Conservation (phyloP, 495 filamentous ascomycete species). For the Penicillium parvum region DNA sequence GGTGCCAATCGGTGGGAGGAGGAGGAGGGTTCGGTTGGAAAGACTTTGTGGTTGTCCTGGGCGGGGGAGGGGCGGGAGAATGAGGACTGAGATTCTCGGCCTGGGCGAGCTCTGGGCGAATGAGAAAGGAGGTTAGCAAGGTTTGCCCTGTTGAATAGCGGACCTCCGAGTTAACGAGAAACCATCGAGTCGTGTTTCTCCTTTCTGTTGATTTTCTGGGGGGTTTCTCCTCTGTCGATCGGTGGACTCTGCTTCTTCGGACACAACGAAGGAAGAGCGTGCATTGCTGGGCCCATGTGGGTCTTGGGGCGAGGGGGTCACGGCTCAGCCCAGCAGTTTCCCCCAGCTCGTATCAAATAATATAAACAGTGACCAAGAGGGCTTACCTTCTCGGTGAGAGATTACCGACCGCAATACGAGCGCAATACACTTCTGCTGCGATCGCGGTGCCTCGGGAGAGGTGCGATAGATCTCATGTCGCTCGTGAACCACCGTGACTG, state of each 20-base stretch:
- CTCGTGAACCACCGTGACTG: conserved; percentile 49
- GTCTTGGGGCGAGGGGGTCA: too few species aligned
- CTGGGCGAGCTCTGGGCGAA: conserved; percentile 16
- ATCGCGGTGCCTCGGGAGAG: conserved; percentile 64
- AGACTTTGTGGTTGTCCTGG: conserved; percentile 22
- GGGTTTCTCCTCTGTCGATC: conserved; percentile 20
- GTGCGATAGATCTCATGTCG: conserved; percentile 69
- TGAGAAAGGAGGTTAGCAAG: background rate
- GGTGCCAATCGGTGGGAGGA: conserved; percentile 33
- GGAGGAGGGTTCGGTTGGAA: conserved; percentile 23
- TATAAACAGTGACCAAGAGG: background rate
- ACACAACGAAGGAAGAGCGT: conserved; percentile 21
- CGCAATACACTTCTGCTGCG: conserved; percentile 72
- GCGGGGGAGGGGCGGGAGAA: conserved; percentile 14
- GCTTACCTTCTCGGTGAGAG: conserved; percentile 59
- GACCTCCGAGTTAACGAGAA: conserved; percentile 7
- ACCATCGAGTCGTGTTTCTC: too few species aligned
- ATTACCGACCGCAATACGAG: conserved; percentile 70
- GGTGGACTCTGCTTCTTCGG: conserved; percentile 13
- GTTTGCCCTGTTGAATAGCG: conserved; percentile 2
- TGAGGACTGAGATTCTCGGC: conserved; percentile 15
- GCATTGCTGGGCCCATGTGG: conserved; percentile 32
- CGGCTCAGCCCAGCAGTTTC: conserved; percentile 12
- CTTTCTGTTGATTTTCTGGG: background rate
- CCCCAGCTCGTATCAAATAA: conserved; percentile 3